Base-by-base conservation (phyloP, 2,329 filamentous ascomycete genomes). In the Chrysoporthe austroafricana region DNA sequence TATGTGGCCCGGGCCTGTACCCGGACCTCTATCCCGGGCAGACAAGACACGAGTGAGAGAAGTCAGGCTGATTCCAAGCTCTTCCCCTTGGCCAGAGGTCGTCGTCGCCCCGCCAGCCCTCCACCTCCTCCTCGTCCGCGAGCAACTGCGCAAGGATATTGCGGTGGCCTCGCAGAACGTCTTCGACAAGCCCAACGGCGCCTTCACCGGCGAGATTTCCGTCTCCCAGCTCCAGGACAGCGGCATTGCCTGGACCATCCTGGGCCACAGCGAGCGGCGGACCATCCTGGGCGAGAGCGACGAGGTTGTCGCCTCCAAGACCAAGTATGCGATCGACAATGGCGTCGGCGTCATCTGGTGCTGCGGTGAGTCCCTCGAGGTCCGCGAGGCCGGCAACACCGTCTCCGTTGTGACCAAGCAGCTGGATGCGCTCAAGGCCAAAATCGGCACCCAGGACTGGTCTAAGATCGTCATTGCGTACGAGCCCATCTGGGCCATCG, bases 401-500 rank as follows among this genome's bases (percentile, higher is more conserved):
- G 91, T 96, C 77, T 88, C 92, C 62, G 91, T 96, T 71, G 91
- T 96, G 76, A 96, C 91, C 74, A 84, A 83, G 73, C 96, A 99
- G 86, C 88, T 99, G 75, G 87, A 89, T 72, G 94, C 94, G 72
- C 92, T 79, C 72, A 90, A 94, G 79, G 81, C 84, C 75, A 85
- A 91, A 84, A 84, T 93, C 77, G 74, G 75, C 64, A 84, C 88
- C 75, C 46, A 58, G n/a, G 92, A 97, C 84, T 99, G 96, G 96
- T 88, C 85, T 77, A 96, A 96, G 85, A 88, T 99, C 72, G 96
- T 99, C 79, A 88, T 99, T 76, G 96, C 96, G 77, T 99, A 99
- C 83, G 96, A 99, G 88, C 96, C 96, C 77, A 96, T 99, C 86
- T 99, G 96, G 95, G 94, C 89, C 79, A 91, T 90, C 74, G 95